Base-by-base conservation (phyloP, 352 stramenopile species). In the Phytophthora macrochlamydospora region DNA sequence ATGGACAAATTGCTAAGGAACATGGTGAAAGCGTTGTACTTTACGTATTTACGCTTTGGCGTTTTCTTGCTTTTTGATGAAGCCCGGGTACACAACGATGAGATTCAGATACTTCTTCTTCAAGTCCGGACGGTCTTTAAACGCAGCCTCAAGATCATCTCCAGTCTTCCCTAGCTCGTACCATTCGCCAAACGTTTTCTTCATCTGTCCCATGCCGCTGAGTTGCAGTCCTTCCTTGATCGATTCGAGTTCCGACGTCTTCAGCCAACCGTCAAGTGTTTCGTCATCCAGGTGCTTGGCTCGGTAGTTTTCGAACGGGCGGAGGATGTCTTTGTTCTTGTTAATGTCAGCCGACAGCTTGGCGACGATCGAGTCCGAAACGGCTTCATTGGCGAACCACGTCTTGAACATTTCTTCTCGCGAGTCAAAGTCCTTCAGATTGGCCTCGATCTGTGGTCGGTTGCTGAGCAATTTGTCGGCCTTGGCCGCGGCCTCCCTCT, bases 351-450 rank as follows among this genome's bases (percentile, higher is more conserved):
- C 9, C 35, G 35, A 40, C 35, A 40, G 35, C 35, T 40, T 40
- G 6, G 35, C 35, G 9, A 40, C 35, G 9, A 40, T 40, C 9
- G 35, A 6, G 35, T 40, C 35, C 35, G 35, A 11, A 40, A 40
- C 35, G 6, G 35, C 35, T 40, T 40, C 35, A 1, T 40, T 40
- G 6, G 35, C 35, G 9, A 40, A 40, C 35, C 35, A 40, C 35
- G 35, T 40, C 35, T 40, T 40, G 9, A 40, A 40, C 35, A 40
- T 40, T 40, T 40, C 35, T 11, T 40, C 35, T 11, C 9, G 35
- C 35, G 6, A 30, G 65, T 67, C 35, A 11, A 40, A 40, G 9
- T 40, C 9, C 18, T 76, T 73, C 4, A 65, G 18, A 24, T 24
- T 24, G 18, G 18, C 18, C 18, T 24, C 18, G 18, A 24, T 24